Conservation (phyloP, 2,329 filamentous ascomycete genomes). For the Pezicula carpinea region DNA sequence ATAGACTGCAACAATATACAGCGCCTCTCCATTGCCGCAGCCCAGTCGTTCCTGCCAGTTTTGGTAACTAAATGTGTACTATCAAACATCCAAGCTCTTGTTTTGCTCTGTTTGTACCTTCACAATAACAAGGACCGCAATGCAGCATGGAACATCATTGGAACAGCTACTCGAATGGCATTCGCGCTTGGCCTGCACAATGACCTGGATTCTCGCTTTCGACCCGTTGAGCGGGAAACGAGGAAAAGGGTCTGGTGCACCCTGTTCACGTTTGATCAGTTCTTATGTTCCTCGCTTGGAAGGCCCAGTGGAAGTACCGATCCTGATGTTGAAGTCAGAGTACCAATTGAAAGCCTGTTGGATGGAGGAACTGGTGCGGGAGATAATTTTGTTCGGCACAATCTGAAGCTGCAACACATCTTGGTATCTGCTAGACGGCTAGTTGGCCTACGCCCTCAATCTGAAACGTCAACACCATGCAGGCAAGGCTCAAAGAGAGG, state of each 20-base stretch:
- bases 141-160: constrained; percentile 32
- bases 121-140: constrained; percentile 37
- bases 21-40: too few species aligned
- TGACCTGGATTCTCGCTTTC: constrained; percentile 28
- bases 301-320: constrained; percentile 28
- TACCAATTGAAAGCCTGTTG: constrained; percentile 21
- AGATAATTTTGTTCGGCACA: constrained; percentile 17
- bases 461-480: constrained; percentile 24
- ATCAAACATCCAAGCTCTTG: constrained; percentile 29
- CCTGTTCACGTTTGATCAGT: constrained; percentile 28
- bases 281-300: constrained; percentile 28
- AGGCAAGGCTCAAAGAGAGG: too few species aligned
- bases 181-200: constrained; percentile 30
- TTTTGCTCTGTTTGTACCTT: constrained; percentile 30
- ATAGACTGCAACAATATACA: too few species aligned
- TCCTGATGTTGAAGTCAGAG: constrained; percentile 24
- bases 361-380: constrained; percentile 21
- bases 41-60: too few species aligned
- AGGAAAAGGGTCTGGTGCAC: constrained; percentile 32
- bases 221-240: constrained; percentile 30
- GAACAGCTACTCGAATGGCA: constrained; percentile 28
- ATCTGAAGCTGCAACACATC: background rate
- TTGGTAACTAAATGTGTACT: background rate
- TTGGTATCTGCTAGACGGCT: background rate
- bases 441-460: constrained; percentile 22